Percentiles rank a stretch among this genome's conserved stretches.
Conservation (phyloP, 257 asterid genomes). For the Nicotiana tabacum region DNA sequence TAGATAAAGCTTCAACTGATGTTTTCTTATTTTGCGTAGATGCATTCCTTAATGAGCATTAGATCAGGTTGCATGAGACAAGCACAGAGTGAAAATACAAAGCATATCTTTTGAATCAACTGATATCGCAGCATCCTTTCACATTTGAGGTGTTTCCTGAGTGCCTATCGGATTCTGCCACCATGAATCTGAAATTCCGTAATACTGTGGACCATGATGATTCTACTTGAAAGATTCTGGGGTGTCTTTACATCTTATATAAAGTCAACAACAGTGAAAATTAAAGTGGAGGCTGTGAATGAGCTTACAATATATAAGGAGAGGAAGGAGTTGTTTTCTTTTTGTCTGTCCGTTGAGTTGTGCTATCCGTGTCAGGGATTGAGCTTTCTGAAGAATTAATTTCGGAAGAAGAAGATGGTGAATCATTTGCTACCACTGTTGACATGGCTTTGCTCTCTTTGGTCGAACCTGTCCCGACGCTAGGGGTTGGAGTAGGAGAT, state of each 20-base stretch:
- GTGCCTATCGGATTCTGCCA: too few species aligned
- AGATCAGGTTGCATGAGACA: too few species aligned
- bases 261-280: neutral
- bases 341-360: slow-evolving; percentile 17
- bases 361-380: slow-evolving; percentile 13
- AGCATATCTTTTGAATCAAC: too few species aligned
- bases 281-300: neutral
- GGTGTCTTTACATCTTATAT: neutral
- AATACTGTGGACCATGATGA: too few species aligned
- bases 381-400: slow-evolving; percentile 29
- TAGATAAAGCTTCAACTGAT: too few species aligned
- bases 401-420: slow-evolving; percentile 24
- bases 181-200: too few species aligned
- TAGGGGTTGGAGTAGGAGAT: slow-evolving; percentile 56
- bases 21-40: too few species aligned
- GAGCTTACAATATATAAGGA: slow-evolving; percentile 48
- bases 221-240: neutral
- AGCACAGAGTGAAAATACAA: too few species aligned
- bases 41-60: too few species aligned
- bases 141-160: too few species aligned
- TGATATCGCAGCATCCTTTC: too few species aligned
- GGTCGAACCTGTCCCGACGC: slow-evolving; percentile 27
- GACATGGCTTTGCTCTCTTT: slow-evolving; percentile 6
- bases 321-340: slow-evolving; percentile 35
- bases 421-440: slow-evolving; percentile 9